Base-by-base conservation (phyloP, 108 stramenopile genomes). In the Aureococcus anophagefferens region DNA sequence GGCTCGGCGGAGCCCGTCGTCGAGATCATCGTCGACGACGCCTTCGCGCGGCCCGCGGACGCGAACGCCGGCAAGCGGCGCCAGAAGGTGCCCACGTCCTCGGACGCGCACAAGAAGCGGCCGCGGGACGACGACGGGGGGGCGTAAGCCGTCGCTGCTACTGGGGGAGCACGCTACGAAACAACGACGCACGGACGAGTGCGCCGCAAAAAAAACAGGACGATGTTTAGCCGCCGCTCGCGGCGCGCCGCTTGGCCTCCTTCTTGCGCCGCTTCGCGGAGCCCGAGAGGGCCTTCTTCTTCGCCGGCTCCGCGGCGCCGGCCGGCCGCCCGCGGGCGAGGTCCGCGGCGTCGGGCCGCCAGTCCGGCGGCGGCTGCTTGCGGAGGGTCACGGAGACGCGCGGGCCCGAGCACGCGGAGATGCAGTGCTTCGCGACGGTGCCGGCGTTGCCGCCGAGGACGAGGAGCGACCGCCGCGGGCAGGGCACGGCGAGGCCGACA, bases 191-290 rank as follows among this genome's bases (percentile, higher is more conserved):
- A n/a, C n/a, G n/a, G n/a, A n/a, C n/a, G n/a, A n/a, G n/a, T n/a
- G n/a, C n/a, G n/a, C n/a, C n/a, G n/a, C n/a, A n/a, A n/a, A n/a
- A n/a, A n/a, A n/a, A n/a, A n/a, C n/a, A n/a, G n/a, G n/a, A n/a
- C n/a, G n/a, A n/a, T n/a, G n/a, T n/a, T n/a, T n/a, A n/a, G n/a
- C n/a, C n/a, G n/a, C n/a, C n/a, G n/a, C n/a, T n/a, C n/a, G n/a
- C n/a, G n/a, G n/a, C n/a, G n/a, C n/a, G n/a, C 33, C 62, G 44
- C 51, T 74, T 77, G 72, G 63, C 78, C 80, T 67, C 71, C 33
- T 78, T 80, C 77, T 80, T 80, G 32, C 73, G 75, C 45, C 77
- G 68, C 67, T 80, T 80, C 18, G 80, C 77, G 28, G 77, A 77
- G 9, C 77, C 77, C 17, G 80, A 80, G 29, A 77, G 64, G 29